Base-by-base conservation (phyloP, 163 green algal genomes). In the Coccomyxa subellipsoidea region DNA sequence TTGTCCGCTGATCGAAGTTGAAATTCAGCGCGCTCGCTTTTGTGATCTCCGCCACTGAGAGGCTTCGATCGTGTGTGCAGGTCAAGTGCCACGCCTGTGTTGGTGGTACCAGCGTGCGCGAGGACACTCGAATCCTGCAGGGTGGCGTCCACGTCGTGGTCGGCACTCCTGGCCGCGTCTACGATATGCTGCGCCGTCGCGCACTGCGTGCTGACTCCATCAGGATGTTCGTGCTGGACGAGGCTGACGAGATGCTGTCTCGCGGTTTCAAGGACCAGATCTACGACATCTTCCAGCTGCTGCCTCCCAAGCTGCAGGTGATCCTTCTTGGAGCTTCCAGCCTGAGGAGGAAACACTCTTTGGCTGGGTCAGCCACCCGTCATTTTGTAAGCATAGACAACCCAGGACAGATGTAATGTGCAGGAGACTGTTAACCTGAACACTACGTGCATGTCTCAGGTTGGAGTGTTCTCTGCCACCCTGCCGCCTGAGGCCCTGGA, bases 201-300 rank as follows among this genome's bases (percentile, higher is more conserved):
- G 96, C 94, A 66, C 93, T 99, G 87, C 90, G 94, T 37, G 94
- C 96, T 8, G 97, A 99, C 91, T 82, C 80, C 86, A 99, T 99
- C 92, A 96, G 97, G 87, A 98, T 98, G 92, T 99, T 99, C 85
- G 88, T 95, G 72, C 94, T 99, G 84, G 97, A 99, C 78, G 97
- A 99, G 95, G 97, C 97, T 37, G 97, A 99, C 86, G 97, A 99
- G 92, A 99, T 99, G 97, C 93, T 99, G 35, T 98, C 92, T 72
- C 92, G 97, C 82, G 97, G 97, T 78, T 99, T 99, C 94, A 99
- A 99, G 94, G 97, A 99, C 90, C 97, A 99, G 92, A 99, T 99
- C 85, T 99, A 99, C 87, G 97, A 99, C 94, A 99, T 99, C 91
- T 99, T 99, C 93, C 97, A 99, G 93, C 94, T 99, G 86, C 93